Percentiles rank a stretch among this genome's conserved stretches.
phyloP scores from a whole-genome alignment of 768 basidiomycete genomes.

The Dendrothele bispora region DNA sequence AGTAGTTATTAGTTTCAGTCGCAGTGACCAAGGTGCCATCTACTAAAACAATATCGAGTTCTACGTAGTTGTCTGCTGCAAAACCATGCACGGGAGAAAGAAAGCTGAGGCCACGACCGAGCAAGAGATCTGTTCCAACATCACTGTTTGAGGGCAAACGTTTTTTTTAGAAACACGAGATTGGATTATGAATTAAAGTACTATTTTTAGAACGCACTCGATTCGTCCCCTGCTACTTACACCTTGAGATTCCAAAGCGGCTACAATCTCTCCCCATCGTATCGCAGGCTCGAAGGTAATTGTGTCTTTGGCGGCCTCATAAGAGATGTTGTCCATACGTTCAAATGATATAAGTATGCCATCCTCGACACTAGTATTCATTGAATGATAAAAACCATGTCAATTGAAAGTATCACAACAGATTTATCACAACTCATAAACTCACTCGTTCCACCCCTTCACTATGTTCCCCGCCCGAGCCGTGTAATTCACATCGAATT shows the following conservation, averaged over 20 bases:
- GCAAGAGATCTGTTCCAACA: slow-evolving; percentile 41
- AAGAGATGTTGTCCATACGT: slow-evolving; percentile 40
- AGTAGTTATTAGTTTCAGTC: slow-evolving; percentile 36
- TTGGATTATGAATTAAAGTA: background rate
- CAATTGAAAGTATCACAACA: background rate
- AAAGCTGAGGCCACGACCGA: slow-evolving; percentile 42
- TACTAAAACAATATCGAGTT: slow-evolving; percentile 41
- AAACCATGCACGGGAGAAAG: slow-evolving; percentile 40
- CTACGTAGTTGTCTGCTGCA: slow-evolving; percentile 34
- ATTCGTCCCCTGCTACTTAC: slow-evolving; percentile 21
- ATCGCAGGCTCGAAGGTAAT: slow-evolving; percentile 40
- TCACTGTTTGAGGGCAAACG: too few species aligned
- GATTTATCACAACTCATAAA: too few species aligned
- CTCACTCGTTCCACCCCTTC: slow-evolving; percentile 41
- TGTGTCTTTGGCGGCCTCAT: too few species aligned
- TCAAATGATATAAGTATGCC: slow-evolving; percentile 38
- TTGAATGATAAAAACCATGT: too few species aligned
- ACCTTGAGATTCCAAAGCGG: slow-evolving; percentile 32
- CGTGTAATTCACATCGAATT: slow-evolving; percentile 33
- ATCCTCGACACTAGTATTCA: slow-evolving; percentile 34
- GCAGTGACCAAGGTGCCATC: slow-evolving; percentile 39
- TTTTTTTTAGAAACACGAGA: slow-evolving; percentile 12
- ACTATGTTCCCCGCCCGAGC: slow-evolving; percentile 41
- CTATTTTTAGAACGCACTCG: background rate
- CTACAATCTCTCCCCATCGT: slow-evolving; percentile 37